Base-by-base conservation (phyloP, 2,329 filamentous ascomycete species). In the Cladorrhinum sp. region DNA sequence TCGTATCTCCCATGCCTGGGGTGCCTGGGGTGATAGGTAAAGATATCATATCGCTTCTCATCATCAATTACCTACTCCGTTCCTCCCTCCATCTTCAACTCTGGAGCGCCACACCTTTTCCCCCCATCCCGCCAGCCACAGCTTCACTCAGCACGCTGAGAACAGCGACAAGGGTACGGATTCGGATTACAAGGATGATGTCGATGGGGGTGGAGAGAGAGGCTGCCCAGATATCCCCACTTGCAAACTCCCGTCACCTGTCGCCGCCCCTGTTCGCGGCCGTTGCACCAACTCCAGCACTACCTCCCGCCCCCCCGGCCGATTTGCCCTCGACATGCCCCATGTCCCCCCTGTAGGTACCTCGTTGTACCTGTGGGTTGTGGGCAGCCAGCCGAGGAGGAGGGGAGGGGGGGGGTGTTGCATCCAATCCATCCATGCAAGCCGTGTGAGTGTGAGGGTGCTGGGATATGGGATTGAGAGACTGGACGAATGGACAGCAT, bases 281-380 rank as follows among this genome's bases (percentile, higher is more conserved):
- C 62, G 62, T 68, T 66, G 62, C 65, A 67, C 62, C 65, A 60
- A 48, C 61, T 66, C 63, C 56, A 65, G 64, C 58, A 55, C 61
- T 55, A 50, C 61, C 60, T 61, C 62, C 62, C 55, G 53, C 39
- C 46, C 56, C 65, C 63, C 60, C 58, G 59, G 56, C 55, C 55
- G 58, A 59, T 62, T 59, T 21, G 62, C 59, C 55, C 62, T 52
- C 46, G 42, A 36, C 33, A 16, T n/a, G n/a, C n/a, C n/a, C n/a
- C n/a, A 36, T 18, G 46, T 39, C 52, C 36, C 54, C 36, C 54
- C 50, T 42, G 55, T 30, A 36, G 57, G 46, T 67, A 67, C 66
- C 55, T 56, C 23, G 16, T 46, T 59, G 64, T 66, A 67, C 66
- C 61, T 64, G 53, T 61, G 59, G 21, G 57, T 61, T 52, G 56